A percentile compares a stretch with the other conserved stretches of the same genome.
These are phyloP conservation scores for Nitzschia sp. DNA, from an alignment of 108 stramenopile species.

Conservation along the genomic window DNA sequence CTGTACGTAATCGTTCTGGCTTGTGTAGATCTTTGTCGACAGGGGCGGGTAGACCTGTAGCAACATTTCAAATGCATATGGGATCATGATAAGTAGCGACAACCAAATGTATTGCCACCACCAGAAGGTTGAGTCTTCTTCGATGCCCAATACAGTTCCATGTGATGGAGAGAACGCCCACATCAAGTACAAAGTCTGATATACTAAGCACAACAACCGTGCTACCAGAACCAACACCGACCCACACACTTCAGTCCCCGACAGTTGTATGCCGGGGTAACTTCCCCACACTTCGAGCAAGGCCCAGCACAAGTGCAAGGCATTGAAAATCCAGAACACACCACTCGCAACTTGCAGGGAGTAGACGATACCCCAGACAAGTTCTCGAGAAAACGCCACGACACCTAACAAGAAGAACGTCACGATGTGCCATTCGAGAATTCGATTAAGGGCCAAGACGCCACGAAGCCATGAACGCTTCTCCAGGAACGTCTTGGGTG, in stretches of 20 bases:
- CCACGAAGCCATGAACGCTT: slow-evolving; percentile 94
- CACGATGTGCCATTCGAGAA: slow-evolving; percentile 95
- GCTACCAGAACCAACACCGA: slow-evolving; percentile 84
- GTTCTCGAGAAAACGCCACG: slow-evolving; percentile 81
- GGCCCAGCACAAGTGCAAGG: slow-evolving; percentile 82
- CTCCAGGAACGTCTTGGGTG: slow-evolving; percentile 97
- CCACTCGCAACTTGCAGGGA: slow-evolving; percentile 90
- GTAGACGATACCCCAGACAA: slow-evolving; percentile 95
- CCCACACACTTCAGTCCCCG: slow-evolving; percentile 90
- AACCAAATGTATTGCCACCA: slow-evolving; percentile 99
- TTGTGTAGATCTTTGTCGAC: slow-evolving; percentile 76
- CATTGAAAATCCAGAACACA: slow-evolving; percentile 94
- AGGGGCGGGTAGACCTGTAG: slow-evolving; percentile 78
- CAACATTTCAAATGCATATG: slow-evolving; percentile 79
- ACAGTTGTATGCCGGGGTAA: slow-evolving; percentile 90
- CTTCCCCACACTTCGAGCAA: slow-evolving; percentile 92
- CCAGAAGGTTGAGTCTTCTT: slow-evolving; percentile 89
- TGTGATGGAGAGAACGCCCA: slow-evolving; percentile 89
- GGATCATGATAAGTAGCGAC: slow-evolving; percentile 85
- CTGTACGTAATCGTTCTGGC: slow-evolving; percentile 86
- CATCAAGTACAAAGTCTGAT: slow-evolving; percentile 92
- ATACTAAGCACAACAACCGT: slow-evolving; percentile 88
- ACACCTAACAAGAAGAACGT: slow-evolving; percentile 93
- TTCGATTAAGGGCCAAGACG: slow-evolving; percentile 84
- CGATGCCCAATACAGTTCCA: slow-evolving; percentile 77